Base-by-base conservation (phyloP, 331 rosid species). In the Rhamnella rubrinervis region DNA sequence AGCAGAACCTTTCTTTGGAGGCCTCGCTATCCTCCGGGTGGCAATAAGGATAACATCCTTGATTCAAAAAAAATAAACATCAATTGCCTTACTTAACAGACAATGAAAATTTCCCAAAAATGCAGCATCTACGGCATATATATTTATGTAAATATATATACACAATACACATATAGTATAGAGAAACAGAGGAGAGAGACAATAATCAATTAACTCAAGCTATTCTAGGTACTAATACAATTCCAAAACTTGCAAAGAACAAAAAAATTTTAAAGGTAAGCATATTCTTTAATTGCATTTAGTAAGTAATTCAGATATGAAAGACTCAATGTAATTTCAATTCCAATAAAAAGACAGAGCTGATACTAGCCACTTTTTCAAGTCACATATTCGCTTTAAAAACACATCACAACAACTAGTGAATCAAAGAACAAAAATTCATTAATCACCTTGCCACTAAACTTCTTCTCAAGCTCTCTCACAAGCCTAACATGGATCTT, bases 1-100 rank as follows among this genome's bases (percentile, higher is more conserved):
- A 49, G 98, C 98, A 10, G 97, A 86, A 19, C 98, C 98, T 56
- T 93, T 93, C 90, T 90, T 90, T 57, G 98, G 97, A 4, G 98
- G 98, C 85, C 97, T 86, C 63, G 86, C 12, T 11, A 88, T 93
- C 82, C 98, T 88, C 39, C 97, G 74, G 62, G 87, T 93, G 31
- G 98, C 98, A 80, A 86, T 82, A 76, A 93, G 47, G 68, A 93
- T 63, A 2, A 88, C 97, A 64, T 92, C 96, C 98, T 93, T 15
- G 44, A 62, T 14, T 17, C 56, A 50, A n/a, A 59, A 28, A 40
- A 15, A 2, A 67, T 25, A 23, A 50, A 11, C 19, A 35, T 10
- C 25, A 55, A 17, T 3, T 14, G 17, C 9, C 55, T 14, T 17
- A 21, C 58, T 31, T 31, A 31, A 53, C 9, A 53, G n/a, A 18